A percentile compares a stretch with the other conserved stretches of the same genome.
phyloP scores from a whole-genome alignment of 306 rosid species.

The Vigna mungo region DNA sequence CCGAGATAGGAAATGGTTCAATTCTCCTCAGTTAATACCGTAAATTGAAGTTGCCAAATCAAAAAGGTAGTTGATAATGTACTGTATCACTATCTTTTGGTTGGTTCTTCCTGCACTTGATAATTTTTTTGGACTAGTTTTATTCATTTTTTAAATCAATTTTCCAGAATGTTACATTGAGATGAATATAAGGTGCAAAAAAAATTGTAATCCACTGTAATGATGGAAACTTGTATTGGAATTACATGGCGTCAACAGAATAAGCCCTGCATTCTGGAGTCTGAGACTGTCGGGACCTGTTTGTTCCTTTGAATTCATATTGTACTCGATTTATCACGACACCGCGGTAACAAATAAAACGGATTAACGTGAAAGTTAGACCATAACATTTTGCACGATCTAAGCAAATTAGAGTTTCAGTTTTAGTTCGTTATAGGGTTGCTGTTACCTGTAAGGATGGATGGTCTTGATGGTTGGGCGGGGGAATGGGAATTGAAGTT shows the following conservation, averaged over 20 bases:
- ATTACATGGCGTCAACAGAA: background rate
- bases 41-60: too few relatives aligned
- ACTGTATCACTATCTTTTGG: too few relatives aligned
- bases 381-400: background rate
- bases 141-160: too few relatives aligned
- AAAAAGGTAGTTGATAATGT: background rate
- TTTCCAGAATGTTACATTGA: too few relatives aligned
- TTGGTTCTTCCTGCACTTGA: too few relatives aligned
- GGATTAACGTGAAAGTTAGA: background rate
- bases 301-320: background rate
- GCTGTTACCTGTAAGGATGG: background rate
- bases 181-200: too few relatives aligned
- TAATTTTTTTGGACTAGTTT: too few relatives aligned
- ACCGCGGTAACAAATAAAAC: background rate
- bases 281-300: background rate
- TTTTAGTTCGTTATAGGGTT: background rate
- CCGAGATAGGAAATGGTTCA: background rate
- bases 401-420: background rate
- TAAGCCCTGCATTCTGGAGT: background rate
- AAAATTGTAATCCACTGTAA: background rate
- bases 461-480: background rate
- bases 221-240: background rate
- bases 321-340: background rate
- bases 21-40: background rate
- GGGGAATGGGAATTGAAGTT: background rate